Evolutionary conservation across 805 yeast species (phyloP).

Genomic region (Vanderwaltozyma yarrowii): DNA sequence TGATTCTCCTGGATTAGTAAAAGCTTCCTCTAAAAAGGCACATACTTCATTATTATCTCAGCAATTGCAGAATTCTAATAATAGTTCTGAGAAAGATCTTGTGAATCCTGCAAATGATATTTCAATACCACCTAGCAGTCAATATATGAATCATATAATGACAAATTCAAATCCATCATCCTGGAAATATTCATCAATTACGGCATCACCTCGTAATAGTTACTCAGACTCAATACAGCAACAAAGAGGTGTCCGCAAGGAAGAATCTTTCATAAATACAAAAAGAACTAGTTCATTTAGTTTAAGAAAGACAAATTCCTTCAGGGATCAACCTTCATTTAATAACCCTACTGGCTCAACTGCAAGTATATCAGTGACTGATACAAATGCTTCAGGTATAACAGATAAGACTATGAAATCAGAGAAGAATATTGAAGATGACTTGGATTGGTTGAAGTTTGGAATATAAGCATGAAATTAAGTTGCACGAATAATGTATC

Average conservation of each 20-base stretch:
- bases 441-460: slow-evolving; percentile 29
- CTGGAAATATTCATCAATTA: slow-evolving; percentile 1
- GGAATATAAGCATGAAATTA: slow-evolving; percentile 20
- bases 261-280: neutral
- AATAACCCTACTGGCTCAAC: slow-evolving; percentile 7
- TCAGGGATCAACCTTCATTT: slow-evolving; percentile 5
- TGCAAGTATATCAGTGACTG: slow-evolving; percentile 9
- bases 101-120: slow-evolving; percentile 1
- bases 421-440: slow-evolving; percentile 16
- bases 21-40: slow-evolving; percentile 13
- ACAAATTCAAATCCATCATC: slow-evolving; percentile 1
- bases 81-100: neutral
- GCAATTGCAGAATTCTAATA: slow-evolving; percentile 22
- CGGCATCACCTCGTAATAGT: slow-evolving; percentile 20
- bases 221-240: slow-evolving; percentile 19
- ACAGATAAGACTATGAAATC: slow-evolving; percentile 4
- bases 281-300: slow-evolving; percentile 4
- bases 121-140: neutral
- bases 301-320: neutral
- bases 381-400: slow-evolving; percentile 4
- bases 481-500: too few relatives aligned
- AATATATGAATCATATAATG: neutral
- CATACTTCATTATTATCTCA: slow-evolving; percentile 29
- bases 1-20: slow-evolving; percentile 6
- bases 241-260: slow-evolving; percentile 13